Conservation (phyloP, 257 asterid genomes). For the Penstemon newberryi region DNA sequence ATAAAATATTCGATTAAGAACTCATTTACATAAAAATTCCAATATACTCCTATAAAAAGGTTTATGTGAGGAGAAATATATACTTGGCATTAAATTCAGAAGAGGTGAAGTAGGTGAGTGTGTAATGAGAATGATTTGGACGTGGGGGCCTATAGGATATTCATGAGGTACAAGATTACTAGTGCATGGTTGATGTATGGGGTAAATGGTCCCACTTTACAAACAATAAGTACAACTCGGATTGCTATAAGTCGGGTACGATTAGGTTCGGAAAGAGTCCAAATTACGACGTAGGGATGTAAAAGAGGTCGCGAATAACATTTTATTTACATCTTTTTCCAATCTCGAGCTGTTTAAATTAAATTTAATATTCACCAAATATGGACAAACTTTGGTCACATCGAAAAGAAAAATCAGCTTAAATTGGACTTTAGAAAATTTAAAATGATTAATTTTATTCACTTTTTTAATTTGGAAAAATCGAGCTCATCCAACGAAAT, state of each 20-base stretch:
- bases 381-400: no score
- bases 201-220: conserved; percentile 8
- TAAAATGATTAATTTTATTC: no score
- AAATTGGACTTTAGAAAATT: no score
- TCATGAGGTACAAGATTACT: neutral
- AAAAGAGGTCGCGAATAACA: no score
- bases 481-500: no score
- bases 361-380: no score
- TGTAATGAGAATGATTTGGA: conserved; percentile 26
- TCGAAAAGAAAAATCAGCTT: no score
- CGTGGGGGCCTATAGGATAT: conserved; percentile 15
- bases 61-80: neutral
- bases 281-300: neutral
- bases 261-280: neutral
- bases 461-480: no score
- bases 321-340: no score
- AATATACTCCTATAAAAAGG: no score
- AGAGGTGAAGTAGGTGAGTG: conserved; percentile 39
- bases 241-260: neutral
- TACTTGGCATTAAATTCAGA: neutral
- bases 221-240: neutral
- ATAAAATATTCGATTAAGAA: neutral
- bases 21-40: neutral
- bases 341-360: no score
- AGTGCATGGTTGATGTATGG: conserved; percentile 1